Evolutionary conservation across 2,329 filamentous ascomycete species (phyloP), one percentile per base, ranked within the genome.

Genomic region (Calonectria hongkongensis): DNA sequence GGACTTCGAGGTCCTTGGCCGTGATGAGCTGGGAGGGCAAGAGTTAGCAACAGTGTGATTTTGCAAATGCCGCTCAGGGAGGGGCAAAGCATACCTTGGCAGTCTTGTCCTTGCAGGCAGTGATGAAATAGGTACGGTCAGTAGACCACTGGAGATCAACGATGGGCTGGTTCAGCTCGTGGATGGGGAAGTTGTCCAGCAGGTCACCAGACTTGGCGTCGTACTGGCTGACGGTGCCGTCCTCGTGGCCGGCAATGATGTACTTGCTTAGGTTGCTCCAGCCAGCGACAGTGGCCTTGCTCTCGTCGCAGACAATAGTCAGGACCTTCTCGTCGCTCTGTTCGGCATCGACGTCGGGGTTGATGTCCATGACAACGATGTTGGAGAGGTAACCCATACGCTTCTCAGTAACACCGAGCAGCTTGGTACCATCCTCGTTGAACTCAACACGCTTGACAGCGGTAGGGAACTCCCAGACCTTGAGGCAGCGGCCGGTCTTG

Each of bases 401-500:
- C 94, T 98, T 98, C 89, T 99, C 97, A 67, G 97, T 99, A 76
- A 99, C 96, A 76, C 95, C 96, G 77, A 99, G 89, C 81, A 99
- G 89, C 87, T 94, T 92, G 82, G 91, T 94, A 82, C 96, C 97
- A 86, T 99, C 97, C 82, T 98, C 94, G 84, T 93, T 96, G 89
- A 99, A 99, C 87, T 98, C 96, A 85, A 98, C 96, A 81, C 97
- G 92, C 92, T 99, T 98, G 86, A 99, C 95, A 77, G 96, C 95
- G 54, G 97, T 98, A 73, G 94, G 93, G 87, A 98, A 98, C 79
- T 99, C 96, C 97, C 97, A 99, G 70, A 94, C 94, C 92, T 98
- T 98, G 82, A 99, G 91, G 84, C 94, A 93, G 84, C 94, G 95
- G 84, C 97, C 97, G 18, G 94, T 94, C 90, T 95, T 94, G 84